These are phyloP conservation scores for Jamesozyma gamospora DNA, from an alignment of 805 yeast genomes.

Conservation along the genomic window DNA sequence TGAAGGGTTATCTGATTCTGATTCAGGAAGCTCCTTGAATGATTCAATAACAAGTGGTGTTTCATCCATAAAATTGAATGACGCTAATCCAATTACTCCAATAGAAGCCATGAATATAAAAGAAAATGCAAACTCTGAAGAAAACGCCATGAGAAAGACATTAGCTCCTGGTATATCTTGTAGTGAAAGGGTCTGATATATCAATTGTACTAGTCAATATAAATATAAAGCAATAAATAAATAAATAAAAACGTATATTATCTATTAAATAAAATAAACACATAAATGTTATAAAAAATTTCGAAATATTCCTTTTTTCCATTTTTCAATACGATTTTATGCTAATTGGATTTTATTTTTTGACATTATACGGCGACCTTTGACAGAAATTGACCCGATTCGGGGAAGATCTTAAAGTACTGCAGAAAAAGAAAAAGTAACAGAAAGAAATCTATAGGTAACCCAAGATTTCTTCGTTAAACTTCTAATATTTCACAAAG, in stretches of 20 bases:
- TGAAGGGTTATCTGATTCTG: conserved; percentile 9
- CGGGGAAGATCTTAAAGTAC: too few relatives aligned
- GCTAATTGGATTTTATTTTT: too few relatives aligned
- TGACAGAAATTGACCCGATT: too few relatives aligned
- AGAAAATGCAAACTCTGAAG: not conserved
- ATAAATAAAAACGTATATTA: not conserved
- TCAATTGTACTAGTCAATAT: not conserved
- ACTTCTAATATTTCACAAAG: too few relatives aligned
- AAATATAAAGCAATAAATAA: not conserved
- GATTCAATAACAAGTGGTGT: conserved; percentile 14
- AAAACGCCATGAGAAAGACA: not conserved
- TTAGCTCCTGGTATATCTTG: not conserved
- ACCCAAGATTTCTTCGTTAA: too few relatives aligned
- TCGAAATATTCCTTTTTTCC: too few relatives aligned
- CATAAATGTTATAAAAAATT: too few relatives aligned
- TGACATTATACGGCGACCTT: too few relatives aligned
- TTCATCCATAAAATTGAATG: conserved; percentile 12
- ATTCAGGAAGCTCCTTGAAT: conserved; percentile 23
- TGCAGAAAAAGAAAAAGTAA: too few relatives aligned
- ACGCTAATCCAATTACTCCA: conserved; percentile 18
- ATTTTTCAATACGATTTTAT: too few relatives aligned
- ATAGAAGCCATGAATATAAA: not conserved
- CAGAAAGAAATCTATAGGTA: too few relatives aligned
- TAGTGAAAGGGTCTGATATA: not conserved
- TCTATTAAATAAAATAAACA: too few relatives aligned